Evolutionary conservation across 169 alveolate species (phyloP), one percentile per base, ranked within the genome.

Genomic region (Babesia sp.): DNA sequence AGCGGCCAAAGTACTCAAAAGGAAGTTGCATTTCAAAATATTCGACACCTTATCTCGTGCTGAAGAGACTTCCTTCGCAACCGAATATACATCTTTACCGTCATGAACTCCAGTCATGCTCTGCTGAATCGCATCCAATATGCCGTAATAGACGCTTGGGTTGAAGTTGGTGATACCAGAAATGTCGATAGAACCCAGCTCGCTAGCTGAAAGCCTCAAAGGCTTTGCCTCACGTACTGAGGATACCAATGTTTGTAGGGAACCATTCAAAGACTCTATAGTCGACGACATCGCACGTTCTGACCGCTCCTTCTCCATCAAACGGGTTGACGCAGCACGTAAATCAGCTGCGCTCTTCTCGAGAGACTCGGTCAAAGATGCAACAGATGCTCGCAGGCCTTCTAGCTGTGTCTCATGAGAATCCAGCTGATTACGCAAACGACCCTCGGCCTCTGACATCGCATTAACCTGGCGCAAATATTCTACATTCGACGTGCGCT

Each of bases 1-100:
- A 33, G 64, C 6, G 11, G 70, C 61, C 56, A 75, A 42, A 14
- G 59, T 33, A 24, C 58, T 26, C 41, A 66, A 20, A 18, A 75
- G 41, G 44, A 63, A 61, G 71, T 75, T 75, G 61, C 70, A 75
- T 39, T 75, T 75, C 36, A 69, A 18, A 24, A 69, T 69, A 69
- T 69, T 69, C 37, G 22, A 69, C 0, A 69, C 37, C 69, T 54
- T 69, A 29, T 69, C 71, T 18, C 70, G 12, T 26, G 79, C 79
- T 12, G 41, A 14, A 0, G 42, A 29, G 3, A 69, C 48, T 14
- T 29, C 54, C 12, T 64, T n/a, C 16, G 20, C 39, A 24, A n/a
- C 4, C 44, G 63, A 12, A 3, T 2, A 31, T 0, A 28, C 14
- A 2, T 31, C 74, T 14, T 12, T 28, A 4, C 3, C 4, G 39